Base-by-base conservation (phyloP, 2,329 filamentous ascomycete species). In the Exophiala dermatitidis region DNA sequence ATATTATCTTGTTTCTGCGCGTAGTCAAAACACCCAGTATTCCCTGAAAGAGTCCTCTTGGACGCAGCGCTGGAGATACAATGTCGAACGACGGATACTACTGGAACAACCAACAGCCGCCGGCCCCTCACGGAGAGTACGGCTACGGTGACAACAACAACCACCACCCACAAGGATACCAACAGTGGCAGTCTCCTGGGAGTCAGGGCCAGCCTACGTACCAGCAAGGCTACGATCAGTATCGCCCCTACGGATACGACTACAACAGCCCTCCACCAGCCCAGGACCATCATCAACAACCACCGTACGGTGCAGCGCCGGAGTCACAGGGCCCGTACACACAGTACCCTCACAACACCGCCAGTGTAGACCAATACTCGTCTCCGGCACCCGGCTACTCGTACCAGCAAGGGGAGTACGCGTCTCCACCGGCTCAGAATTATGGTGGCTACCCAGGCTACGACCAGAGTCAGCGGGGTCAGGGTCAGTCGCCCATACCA, bases 31-130 rank as follows among this genome's bases (percentile, higher is more conserved):
- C 19, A 19, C 19, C 2, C 19, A 19, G 19, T 19, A 19, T 19
- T 19, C 19, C 19, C 19, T 19, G 19, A 59, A 28, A 46, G 52
- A 40, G 67, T 67, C 5, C 66, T 62, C 38, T 6, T 10, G 6
- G 33, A 34, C 5, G 1, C 6, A 34, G 6, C 10, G 33, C 5
- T 34, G 1, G 33, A 34, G 33, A 1, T 48, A 55, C 33, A 4
- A 56, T 56, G 53, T 56, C 53, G n/a, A 36, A 40, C 29, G 37
- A 52, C 12, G 49, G 48, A 8, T 56, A 52, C 45, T 56, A 52
- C 45, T 56, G 49, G 37, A 40, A 48, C 50, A 52, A 37, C 36
- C 50, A 57, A 32, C 19, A 19, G 19, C 19, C 19, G 19, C 19
- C 19, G 2, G 37, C 48, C 34, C 54, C 55, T 6, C 30, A 45